Evolutionary conservation across 1,284 basidiomycete genomes (phyloP), one percentile per base, ranked within the genome.

Genomic region (Puccinia polysora): DNA sequence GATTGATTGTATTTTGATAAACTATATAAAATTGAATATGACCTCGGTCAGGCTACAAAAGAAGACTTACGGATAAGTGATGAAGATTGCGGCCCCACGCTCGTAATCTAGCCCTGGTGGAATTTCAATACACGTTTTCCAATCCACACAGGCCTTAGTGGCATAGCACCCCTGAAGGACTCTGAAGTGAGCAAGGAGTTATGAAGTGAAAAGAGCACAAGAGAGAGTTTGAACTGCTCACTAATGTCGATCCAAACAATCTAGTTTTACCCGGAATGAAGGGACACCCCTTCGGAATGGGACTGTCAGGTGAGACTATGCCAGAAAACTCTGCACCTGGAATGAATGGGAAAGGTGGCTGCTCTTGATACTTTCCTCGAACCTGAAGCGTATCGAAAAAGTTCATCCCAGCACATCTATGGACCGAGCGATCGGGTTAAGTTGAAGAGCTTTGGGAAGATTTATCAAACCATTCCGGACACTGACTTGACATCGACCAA

Each of bases 191-290:
- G 2, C n/a, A 23, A 10, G 18, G 25, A 60, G n/a, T 56, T 7
- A 18, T 3, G 20, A 15, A 36, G 45, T 18, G 30, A 45, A 28
- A 23, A 32, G 20, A 20, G 60, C 20, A 12, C 15, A 15, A 49
- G 12, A 10, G 7, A 64, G 15, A 25, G 18, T n/a, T 20, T 25
- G 15, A 55, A 18, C 14, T 25, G 38, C 45, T 65, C 6, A 91
- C 95, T 78, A 90, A 87, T 0, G 83, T 84, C n/a, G 85, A 86
- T 4, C 95, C 95, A 78, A 97, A 95, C 0, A 98, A 90, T 65
- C 90, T 83, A n/a, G 79, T 96, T 88, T 83, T 76, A 18, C 95
- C 94, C 0, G 84, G 86, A 77, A 87, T 86, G 79, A 88, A 90
- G 0, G 85, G 84, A 78, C 91, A 96, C 2, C 87, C 90, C 32